Evolutionary conservation across 192 early-diverging fungal species (phyloP), one percentile per base, ranked within the genome.

Genomic region (Pilobolus umbonatus): DNA sequence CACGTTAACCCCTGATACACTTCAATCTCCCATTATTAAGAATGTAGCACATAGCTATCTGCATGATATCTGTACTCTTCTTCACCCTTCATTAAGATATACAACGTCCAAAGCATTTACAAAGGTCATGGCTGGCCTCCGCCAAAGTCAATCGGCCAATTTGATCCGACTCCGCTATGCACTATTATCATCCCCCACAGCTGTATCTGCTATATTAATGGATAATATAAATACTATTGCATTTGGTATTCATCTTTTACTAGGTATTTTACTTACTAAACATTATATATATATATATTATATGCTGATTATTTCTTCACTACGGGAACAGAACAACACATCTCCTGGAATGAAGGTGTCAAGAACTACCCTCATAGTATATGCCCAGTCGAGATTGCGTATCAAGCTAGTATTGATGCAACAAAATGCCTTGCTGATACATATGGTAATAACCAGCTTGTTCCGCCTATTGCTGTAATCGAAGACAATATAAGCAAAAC

Each of bases 301-400:
- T n/a, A n/a, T n/a, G n/a, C n/a, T n/a, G n/a, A n/a, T n/a, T n/a
- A n/a, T 38, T 1, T 48, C n/a, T n/a, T n/a, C n/a, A n/a, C n/a
- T n/a, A n/a, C n/a, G n/a, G n/a, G n/a, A n/a, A n/a, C 55, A 62
- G 61, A 62, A 55, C 61, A 62, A 46, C 61, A 62, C 17, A 25
- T 62, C 43, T 53, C 51, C 17, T 62, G 61, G 61, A 36, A 40
- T 32, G 43, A 15, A 36, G 35, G 55, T 45, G 15, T 14, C 14
- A 30, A 38, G 17, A 61, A 67, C 22, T 42, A 56, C 19, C 58
- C 53, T 14, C 65, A 67, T 50, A 12, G 29, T 24, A 39, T 61
- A 8, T 55, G 52, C 26, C 51, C 65, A 5, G 42, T 48, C 15
- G 51, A 60, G 24, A 46, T 67, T 40, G 65, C 65, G 10, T 43